phyloP scores from a whole-genome alignment of 345 rosid species.

The Eucalyptus polyanthemos region DNA sequence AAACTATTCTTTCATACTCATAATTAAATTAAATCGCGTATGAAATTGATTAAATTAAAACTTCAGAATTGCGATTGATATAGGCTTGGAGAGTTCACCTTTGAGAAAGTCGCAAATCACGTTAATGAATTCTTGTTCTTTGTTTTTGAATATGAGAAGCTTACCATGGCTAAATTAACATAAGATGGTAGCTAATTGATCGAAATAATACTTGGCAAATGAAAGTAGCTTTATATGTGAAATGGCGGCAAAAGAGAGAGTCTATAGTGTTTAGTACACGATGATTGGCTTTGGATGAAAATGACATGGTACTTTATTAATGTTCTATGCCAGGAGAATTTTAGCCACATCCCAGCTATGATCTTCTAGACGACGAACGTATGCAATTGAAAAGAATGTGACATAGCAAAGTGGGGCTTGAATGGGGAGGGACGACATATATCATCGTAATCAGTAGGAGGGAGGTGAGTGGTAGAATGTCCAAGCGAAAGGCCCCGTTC shows the following conservation, averaged over 20 bases:
- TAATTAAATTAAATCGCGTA: not conserved
- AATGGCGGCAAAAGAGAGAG: not conserved
- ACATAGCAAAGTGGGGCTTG: not conserved
- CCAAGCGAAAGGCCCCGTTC: not conserved
- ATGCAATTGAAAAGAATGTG: not conserved
- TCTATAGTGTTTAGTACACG: not conserved
- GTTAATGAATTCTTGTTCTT: not conserved
- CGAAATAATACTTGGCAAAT: not conserved
- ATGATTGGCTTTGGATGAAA: not conserved
- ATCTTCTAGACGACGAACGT: not conserved
- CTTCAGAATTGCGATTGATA: not conserved
- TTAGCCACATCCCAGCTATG: not conserved
- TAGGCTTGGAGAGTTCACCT: not conserved
- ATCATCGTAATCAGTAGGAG: not conserved
- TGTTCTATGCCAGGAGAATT: not conserved
- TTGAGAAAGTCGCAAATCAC: not conserved
- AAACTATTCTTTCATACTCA: not conserved
- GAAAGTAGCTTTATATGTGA: not conserved
- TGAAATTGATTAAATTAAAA: not conserved
- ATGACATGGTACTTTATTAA: not conserved
- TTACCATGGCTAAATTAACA: not conserved
- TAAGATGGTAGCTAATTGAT: not conserved
- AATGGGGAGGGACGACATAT: not conserved
- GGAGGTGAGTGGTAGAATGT: not conserved
- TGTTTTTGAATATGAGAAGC: not conserved